Base-by-base conservation (phyloP, 352 stramenopile genomes). In the Elongisporangium prolatum region DNA sequence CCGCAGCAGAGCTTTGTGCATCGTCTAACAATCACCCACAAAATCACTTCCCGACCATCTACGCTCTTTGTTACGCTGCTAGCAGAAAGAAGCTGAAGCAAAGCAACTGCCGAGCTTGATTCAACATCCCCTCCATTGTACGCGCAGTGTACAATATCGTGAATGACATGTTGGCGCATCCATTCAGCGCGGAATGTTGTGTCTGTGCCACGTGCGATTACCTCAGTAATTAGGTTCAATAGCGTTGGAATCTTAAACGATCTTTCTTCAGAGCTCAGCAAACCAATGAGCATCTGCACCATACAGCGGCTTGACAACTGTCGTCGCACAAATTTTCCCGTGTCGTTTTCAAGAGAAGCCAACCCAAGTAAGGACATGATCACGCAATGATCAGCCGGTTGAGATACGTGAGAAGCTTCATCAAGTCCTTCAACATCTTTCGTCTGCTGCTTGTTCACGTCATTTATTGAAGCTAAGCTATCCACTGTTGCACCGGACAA, bases 1-100 rank as follows among this genome's bases (percentile, higher is more conserved):
- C 79, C 77, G 48, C 77, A 89, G 50, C 79, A 89, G 22, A 75
- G 60, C 38, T 64, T 76, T 2, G 79, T 88, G 44, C 81, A 91
- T 38, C 82, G 69, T 25, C 80, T 65, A 21, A 91, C 28, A 47
- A 87, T 55, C 25, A 67, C 55, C 81, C 79, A 91, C 21, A 89
- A 54, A 18, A 76, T 25, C 25, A 60, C 54, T 9, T 52, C 50
- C 51, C 64, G 56, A 25, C 38, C 38, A 51, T 48, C 21, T 21
- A n/a, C 54, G 17, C 18, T 2, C 17, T 28, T 18, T 49, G 20
- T 44, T 40, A 14, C 22, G 44, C 48, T 44, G 9, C 18, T 38
- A n/a, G 37, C 37, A 1, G 59, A 63, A 14, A 87, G 68, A 3
- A 55, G 67, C 14, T 83, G 69, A 21, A 86, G 37, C 52, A 84